A percentile compares a stretch with the other conserved stretches of the same genome.
These are phyloP conservation scores for Pulicaria dysenterica DNA, from an alignment of 129 eudicot species.

Conservation along the genomic window DNA sequence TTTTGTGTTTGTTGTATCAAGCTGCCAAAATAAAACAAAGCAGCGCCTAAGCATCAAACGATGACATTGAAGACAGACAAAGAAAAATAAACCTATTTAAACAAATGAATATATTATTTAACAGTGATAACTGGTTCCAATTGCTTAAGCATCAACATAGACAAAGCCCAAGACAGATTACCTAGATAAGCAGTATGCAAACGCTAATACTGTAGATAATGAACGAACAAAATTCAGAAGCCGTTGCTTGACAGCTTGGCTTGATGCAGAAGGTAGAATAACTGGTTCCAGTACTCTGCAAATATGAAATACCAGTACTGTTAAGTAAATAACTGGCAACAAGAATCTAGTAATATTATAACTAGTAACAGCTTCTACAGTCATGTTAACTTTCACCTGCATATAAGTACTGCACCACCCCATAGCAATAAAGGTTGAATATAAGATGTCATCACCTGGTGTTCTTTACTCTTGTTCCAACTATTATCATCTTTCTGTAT, in stretches of 20 bases:
- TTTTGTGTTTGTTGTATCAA: conserved; percentile 77
- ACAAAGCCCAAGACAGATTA: conserved; percentile 29
- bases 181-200: conserved; percentile 82
- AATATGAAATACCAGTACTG: not conserved
- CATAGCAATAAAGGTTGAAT: conserved; percentile 77
- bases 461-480: conserved; percentile 63
- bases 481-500: conserved; percentile 62
- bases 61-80: conserved; percentile 9
- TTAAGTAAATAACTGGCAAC: not conserved
- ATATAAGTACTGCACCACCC: conserved; percentile 74
- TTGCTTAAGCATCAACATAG: conserved; percentile 10
- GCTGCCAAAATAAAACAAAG: conserved; percentile 56
- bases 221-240: conserved; percentile 72
- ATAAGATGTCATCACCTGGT: conserved; percentile 59
- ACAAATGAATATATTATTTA: conserved; percentile 11
- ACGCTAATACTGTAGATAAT: conserved; percentile 78
- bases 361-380: conserved; percentile 13
- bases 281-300: conserved; percentile 75
- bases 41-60: conserved; percentile 25
- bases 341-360: conserved; percentile 8
- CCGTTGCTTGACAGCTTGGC: conserved; percentile 83
- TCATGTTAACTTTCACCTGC: conserved; percentile 56
- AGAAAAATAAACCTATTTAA: not conserved
- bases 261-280: conserved; percentile 67
- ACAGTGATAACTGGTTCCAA: not conserved